phyloP scores from a whole-genome alignment of 257 asterid species.

The Fraxinus cuspidata region DNA sequence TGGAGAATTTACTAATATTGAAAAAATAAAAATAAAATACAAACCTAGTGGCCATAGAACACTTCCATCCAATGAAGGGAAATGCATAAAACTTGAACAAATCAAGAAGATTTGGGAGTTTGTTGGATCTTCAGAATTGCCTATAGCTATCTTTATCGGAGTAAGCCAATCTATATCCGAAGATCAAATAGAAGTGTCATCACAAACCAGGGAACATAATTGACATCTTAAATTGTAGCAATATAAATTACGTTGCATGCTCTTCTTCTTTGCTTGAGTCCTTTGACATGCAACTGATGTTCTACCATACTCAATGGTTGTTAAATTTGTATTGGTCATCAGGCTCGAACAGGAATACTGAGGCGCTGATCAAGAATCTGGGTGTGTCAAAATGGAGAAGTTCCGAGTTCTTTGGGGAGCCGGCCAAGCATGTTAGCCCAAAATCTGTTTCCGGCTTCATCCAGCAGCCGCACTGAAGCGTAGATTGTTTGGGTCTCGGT shows the following conservation, averaged over 20 bases:
- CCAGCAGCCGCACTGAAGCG: slow-evolving; percentile 82
- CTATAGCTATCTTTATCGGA: not conserved
- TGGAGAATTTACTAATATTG: not conserved
- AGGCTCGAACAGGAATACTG: slow-evolving; percentile 43
- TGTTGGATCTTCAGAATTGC: not conserved
- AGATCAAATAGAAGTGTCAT: not conserved
- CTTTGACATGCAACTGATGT: not conserved
- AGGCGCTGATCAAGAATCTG: slow-evolving; percentile 44
- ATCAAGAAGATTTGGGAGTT: not conserved
- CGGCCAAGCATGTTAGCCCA: slow-evolving; percentile 56
- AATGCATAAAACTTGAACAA: not conserved
- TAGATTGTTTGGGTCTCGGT: slow-evolving; percentile 25
- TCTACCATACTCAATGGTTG: not conserved
- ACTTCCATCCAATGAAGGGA: not conserved
- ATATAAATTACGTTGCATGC: not conserved
- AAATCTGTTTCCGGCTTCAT: slow-evolving; percentile 70
- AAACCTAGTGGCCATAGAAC: not conserved
- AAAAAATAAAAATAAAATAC: not conserved
- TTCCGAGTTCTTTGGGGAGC: slow-evolving; percentile 38
- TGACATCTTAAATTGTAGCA: not conserved
- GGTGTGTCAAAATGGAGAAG: slow-evolving; percentile 42
- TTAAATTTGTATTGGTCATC: not conserved
- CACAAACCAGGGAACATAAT: not conserved
- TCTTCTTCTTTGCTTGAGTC: not conserved
- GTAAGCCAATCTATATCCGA: not conserved